phyloP scores from a whole-genome alignment of 257 asterid species.

The Sherardia arvensis region DNA sequence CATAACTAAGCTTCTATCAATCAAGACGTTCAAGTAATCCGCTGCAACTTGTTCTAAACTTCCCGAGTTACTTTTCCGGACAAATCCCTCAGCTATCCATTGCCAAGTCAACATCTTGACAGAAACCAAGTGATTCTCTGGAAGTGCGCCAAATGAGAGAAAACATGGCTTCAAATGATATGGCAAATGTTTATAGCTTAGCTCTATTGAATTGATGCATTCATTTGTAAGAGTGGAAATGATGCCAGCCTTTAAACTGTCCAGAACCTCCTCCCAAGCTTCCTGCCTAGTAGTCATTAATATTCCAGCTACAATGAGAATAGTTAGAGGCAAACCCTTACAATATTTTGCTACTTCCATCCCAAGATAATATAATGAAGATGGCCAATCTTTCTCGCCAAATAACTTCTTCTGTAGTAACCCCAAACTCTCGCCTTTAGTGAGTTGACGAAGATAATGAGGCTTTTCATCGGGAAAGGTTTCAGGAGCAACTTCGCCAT shows the following conservation, averaged over 20 bases:
- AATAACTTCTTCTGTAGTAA: conserved; percentile 1
- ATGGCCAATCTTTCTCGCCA: background rate
- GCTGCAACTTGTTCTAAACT: background rate
- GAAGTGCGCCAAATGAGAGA: background rate
- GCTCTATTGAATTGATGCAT: background rate
- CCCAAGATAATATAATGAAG: background rate
- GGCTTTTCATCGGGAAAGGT: background rate
- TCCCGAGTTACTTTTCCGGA: background rate
- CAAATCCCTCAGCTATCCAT: background rate
- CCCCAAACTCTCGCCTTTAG: background rate
- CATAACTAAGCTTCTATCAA: background rate
- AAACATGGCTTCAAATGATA: background rate
- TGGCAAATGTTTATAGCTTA: background rate
- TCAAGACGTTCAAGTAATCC: background rate
- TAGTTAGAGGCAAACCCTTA: background rate
- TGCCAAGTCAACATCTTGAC: background rate
- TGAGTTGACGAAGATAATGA: background rate
- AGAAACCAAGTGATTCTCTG: background rate
- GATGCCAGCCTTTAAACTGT: background rate
- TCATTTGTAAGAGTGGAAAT: background rate
- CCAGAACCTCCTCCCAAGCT: background rate
- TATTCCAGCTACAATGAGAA: background rate
- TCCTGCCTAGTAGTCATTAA: background rate
- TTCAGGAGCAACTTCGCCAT: background rate
- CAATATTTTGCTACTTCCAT: background rate